phyloP scores from a whole-genome alignment of 1,139 yeast species.

The Taphrina flavorubra region DNA sequence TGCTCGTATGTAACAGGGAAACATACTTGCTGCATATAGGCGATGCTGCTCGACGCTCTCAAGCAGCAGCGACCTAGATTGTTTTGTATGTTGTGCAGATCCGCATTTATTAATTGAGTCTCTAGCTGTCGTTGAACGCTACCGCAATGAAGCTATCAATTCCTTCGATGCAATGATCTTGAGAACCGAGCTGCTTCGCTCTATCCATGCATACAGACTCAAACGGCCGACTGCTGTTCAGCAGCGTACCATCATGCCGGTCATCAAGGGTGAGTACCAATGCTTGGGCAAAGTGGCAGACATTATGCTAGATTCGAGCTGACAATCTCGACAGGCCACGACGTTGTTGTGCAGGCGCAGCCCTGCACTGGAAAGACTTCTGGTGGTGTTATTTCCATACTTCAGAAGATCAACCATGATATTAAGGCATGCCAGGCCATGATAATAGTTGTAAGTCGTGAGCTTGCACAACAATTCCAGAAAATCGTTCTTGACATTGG shows the following conservation, averaged over 20 bases:
- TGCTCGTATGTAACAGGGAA: no score
- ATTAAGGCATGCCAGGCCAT: conserved; percentile 68
- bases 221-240: conserved; percentile 87
- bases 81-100: no score
- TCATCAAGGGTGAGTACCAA: conserved; percentile 66
- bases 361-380: conserved; percentile 99
- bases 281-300: no score
- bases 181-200: conserved; percentile 56
- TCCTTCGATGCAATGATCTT: conserved; percentile 56
- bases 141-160: conserved; percentile 82
- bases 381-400: conserved; percentile 94
- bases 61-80: no score
- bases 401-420: conserved; percentile 58
- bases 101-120: no score
- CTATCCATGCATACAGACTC: conserved; percentile 77
- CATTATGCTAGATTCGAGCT: no score
- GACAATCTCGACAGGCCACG: conserved; percentile 63
- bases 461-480: conserved; percentile 96
- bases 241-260: conserved; percentile 97
- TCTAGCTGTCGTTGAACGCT: conserved; percentile 59
- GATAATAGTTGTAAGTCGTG: conserved; percentile 98
- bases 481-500: conserved; percentile 94
- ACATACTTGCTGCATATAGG: no score
- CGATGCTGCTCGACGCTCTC: no score
- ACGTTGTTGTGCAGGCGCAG: conserved; percentile 98